Percentiles rank a stretch among this genome's conserved stretches.
phyloP scores from a whole-genome alignment of 108 stramenopile species.

The Tribonema minus region DNA sequence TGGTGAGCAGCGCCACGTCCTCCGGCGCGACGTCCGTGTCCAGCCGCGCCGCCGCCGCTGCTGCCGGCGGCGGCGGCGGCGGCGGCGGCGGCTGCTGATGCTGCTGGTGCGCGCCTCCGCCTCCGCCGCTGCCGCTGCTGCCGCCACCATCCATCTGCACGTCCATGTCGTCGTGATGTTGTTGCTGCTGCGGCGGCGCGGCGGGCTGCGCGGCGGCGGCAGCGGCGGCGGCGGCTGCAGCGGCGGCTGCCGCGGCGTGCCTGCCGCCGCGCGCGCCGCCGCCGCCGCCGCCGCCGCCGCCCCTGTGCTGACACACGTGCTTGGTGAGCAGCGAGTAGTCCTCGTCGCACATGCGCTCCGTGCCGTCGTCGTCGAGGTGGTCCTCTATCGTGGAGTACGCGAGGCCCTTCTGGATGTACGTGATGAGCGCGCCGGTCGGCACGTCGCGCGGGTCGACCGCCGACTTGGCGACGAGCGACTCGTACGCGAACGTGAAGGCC shows the following conservation, averaged over 20 bases:
- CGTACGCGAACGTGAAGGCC: conserved; percentile 88
- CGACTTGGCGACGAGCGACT: conserved; percentile 76
- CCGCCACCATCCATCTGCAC: no score
- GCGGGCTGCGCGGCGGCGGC: no score
- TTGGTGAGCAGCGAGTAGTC: conserved; percentile 52
- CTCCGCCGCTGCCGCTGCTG: no score
- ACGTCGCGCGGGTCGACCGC: conserved; percentile 37
- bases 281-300: neutral
- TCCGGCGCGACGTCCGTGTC: neutral
- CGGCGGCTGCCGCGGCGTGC: neutral
- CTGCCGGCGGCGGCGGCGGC: no score
- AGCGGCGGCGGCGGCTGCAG: neutral
- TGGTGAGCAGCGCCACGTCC: conserved; percentile 27
- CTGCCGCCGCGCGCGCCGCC: neutral
- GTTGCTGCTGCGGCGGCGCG: no score
- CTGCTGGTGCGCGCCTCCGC: no score
- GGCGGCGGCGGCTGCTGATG: no score
- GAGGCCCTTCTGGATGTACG: conserved; percentile 56
- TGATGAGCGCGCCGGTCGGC: conserved; percentile 57
- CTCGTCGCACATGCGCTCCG: conserved; percentile 49
- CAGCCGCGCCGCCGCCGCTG: no score
- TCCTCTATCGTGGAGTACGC: conserved; percentile 58
- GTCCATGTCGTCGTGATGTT: no score
- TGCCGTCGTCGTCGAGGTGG: conserved; percentile 58
- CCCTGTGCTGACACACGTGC: conserved; percentile 32